Conservation (phyloP, 805 yeast species). For the Wickerhamomyces ciferrii region DNA sequence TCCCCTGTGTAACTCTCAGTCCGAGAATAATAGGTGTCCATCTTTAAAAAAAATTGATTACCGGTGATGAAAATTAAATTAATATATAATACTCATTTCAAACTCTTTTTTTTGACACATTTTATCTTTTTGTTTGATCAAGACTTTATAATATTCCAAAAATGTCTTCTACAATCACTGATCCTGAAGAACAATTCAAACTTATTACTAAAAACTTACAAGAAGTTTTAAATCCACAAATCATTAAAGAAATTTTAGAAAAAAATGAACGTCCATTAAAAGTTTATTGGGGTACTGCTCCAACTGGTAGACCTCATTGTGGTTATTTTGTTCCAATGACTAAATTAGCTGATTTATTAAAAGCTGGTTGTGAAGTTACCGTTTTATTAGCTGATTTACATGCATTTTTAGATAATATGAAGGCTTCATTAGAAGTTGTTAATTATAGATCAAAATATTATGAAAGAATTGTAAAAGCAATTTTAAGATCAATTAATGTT, state of each 20-base stretch:
- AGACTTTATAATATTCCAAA: no score
- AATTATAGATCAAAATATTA: constrained; percentile 86
- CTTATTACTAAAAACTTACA: constrained; percentile 84
- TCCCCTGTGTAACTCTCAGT: neutral
- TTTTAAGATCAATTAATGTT: constrained; percentile 79
- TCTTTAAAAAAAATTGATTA: neutral
- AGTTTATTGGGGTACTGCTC: constrained; percentile 99
- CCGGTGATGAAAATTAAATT: no score
- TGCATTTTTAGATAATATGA: constrained; percentile 97
- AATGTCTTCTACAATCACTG: constrained; percentile 23
- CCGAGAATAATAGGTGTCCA: neutral
- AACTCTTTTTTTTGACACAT: no score
- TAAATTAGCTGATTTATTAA: constrained; percentile 88
- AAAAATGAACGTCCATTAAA: constrained; percentile 77
- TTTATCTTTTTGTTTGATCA: no score
- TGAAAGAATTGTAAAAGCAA: constrained; percentile 77
- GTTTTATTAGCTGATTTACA: constrained; percentile 93
- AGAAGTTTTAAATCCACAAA: constrained; percentile 85
- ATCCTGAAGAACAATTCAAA: constrained; percentile 60
- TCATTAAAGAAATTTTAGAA: constrained; percentile 78
- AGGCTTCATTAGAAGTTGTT: constrained; percentile 93
- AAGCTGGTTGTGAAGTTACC: constrained; percentile 93
- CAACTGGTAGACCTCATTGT: constrained; percentile 98
- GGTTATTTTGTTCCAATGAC: constrained; percentile 99
- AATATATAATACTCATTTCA: no score